Evolutionary conservation across 169 alveolate species (phyloP).

Genomic region (Theileria annulata): DNA sequence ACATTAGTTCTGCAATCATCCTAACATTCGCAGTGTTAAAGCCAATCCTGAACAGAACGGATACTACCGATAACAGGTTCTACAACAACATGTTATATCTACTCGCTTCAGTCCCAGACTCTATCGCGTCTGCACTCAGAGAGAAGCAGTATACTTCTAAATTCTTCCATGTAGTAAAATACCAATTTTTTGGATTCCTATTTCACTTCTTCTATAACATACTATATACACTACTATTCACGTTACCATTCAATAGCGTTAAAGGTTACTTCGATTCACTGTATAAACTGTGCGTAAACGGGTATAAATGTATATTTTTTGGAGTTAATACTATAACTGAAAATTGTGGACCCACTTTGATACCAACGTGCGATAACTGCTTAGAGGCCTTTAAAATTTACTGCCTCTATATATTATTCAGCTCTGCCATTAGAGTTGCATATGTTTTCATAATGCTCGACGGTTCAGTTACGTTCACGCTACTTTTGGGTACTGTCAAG

Average conservation of each 20-base stretch:
- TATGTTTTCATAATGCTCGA: conserved; percentile 61
- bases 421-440: conserved; percentile 49
- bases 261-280: conserved; percentile 1
- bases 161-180: conserved; percentile 52
- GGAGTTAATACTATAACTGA: conserved; percentile 59
- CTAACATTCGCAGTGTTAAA: conserved; percentile 37
- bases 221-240: conserved; percentile 17
- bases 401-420: conserved; percentile 35
- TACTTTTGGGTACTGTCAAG: conserved; percentile 58
- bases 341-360: conserved; percentile 33
- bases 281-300: conserved; percentile 21
- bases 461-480: conserved; percentile 60
- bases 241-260: conserved; percentile 28
- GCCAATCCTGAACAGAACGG: conserved; percentile 24
- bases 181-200: conserved; percentile 33
- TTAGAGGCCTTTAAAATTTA: conserved; percentile 34
- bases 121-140: conserved; percentile 59
- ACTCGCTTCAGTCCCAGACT: conserved; percentile 46
- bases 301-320: conserved; percentile 43
- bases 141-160: conserved; percentile 50
- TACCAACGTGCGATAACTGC: conserved; percentile 58
- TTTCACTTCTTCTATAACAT: conserved; percentile 35
- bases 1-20: conserved; percentile 41
- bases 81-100: conserved; percentile 39
- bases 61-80: conserved; percentile 30